Evolutionary conservation across 2,329 filamentous ascomycete genomes (phyloP).

Genomic region (Pseudogymnoascus sp.): DNA sequence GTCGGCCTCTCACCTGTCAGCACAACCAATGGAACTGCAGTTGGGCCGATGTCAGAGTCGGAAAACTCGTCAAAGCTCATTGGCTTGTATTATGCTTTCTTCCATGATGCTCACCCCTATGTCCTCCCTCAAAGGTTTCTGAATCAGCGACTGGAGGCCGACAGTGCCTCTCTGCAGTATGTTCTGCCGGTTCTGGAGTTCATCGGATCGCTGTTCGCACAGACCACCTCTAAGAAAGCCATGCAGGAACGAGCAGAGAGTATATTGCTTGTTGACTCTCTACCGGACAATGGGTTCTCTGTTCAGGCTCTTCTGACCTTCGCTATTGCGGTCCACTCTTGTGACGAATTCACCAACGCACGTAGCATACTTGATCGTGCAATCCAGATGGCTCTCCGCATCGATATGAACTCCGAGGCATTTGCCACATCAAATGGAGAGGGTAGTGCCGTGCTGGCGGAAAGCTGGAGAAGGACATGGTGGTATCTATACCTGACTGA

Average conservation of each 20-base stretch:
- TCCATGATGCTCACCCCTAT: slow-evolving; percentile 31
- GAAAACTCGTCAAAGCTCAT: slow-evolving; percentile 15
- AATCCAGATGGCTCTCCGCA: slow-evolving; percentile 9
- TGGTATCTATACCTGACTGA: slow-evolving; percentile 33
- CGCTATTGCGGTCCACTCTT: slow-evolving; percentile 8
- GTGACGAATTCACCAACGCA: slow-evolving; percentile 9
- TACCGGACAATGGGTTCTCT: slow-evolving; percentile 10
- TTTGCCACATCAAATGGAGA: slow-evolving; percentile 21
- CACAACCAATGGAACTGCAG: not conserved
- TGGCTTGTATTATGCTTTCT: slow-evolving; percentile 18
- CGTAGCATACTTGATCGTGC: slow-evolving; percentile 11
- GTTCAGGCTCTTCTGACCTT: slow-evolving; percentile 11
- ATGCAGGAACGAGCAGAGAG: not conserved
- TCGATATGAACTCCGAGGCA: slow-evolving; percentile 10
- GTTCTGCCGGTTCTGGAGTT: slow-evolving; percentile 30
- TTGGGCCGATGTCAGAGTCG: slow-evolving; percentile 20
- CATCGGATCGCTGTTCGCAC: slow-evolving; percentile 33
- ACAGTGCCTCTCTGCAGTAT: slow-evolving; percentile 28
- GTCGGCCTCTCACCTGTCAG: not conserved
- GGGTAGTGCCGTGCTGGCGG: slow-evolving; percentile 31
- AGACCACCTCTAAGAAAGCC: not conserved
- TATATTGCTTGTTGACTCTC: not conserved
- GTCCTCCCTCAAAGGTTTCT: slow-evolving; percentile 31
- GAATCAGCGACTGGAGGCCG: slow-evolving; percentile 26
- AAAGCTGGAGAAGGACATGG: slow-evolving; percentile 36